These are phyloP conservation scores for Trifolium dubium DNA, from an alignment of 306 rosid genomes.

Conservation along the genomic window DNA sequence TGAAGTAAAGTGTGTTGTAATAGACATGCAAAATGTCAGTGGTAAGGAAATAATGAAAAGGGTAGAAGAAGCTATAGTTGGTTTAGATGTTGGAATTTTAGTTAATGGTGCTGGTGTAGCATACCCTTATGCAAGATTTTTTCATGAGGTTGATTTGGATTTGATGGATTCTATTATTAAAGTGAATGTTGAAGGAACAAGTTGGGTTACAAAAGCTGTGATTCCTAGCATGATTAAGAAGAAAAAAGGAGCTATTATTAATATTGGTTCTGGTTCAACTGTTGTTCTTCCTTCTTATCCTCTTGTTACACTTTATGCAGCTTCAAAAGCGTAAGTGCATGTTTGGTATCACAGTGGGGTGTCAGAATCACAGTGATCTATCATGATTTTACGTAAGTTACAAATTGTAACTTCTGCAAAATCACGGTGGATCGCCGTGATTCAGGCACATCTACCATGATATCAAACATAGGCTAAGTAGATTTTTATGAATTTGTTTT, in stretches of 20 bases:
- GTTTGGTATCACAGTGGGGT: too few species aligned
- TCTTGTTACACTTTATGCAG: conserved; percentile 51
- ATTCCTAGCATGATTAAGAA: conserved; percentile 58
- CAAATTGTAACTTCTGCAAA: too few species aligned
- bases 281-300: conserved; percentile 55
- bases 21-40: conserved; percentile 41
- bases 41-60: conserved; percentile 47
- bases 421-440: too few species aligned
- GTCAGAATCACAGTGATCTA: too few species aligned
- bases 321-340: conserved; percentile 69
- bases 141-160: conserved; percentile 49
- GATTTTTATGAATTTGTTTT: not conserved
- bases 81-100: conserved; percentile 47
- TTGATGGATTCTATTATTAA: conserved; percentile 39
- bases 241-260: conserved; percentile 62
- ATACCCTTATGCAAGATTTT: conserved; percentile 44
- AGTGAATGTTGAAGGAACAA: conserved; percentile 55
- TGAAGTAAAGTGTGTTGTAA: conserved; percentile 33
- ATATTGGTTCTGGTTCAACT: conserved; percentile 60
- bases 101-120: conserved; percentile 48
- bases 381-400: too few species aligned
- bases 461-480: too few species aligned
- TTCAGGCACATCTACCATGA: too few species aligned
- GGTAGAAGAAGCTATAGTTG: conserved; percentile 41
- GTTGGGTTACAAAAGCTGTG: conserved; percentile 60